Percentiles rank a stretch among this genome's conserved stretches.
Conservation (phyloP, 2,329 filamentous ascomycete species). For the Daldinia eschscholtzii region DNA sequence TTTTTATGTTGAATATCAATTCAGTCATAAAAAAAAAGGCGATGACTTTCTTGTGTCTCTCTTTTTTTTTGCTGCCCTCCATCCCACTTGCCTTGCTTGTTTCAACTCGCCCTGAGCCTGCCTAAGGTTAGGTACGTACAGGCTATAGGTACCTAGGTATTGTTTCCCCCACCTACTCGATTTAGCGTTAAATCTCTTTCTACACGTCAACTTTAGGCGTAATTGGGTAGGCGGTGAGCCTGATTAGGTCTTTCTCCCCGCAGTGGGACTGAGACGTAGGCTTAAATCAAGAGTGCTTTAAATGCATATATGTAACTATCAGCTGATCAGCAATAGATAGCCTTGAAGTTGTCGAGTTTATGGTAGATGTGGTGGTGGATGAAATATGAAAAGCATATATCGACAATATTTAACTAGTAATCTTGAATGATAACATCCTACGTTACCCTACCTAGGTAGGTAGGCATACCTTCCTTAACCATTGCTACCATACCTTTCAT, state of each 20-base stretch:
- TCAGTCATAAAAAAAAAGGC: slow-evolving; percentile 15
- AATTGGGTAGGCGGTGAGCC: slow-evolving; percentile 37
- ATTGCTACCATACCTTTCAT: background rate
- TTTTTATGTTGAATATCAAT: slow-evolving; percentile 27
- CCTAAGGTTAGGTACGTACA: background rate
- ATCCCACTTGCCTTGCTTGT: slow-evolving; percentile 20
- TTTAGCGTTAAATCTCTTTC: slow-evolving; percentile 39
- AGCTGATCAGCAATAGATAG: background rate
- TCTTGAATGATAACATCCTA: too few species aligned
- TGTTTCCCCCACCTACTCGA: slow-evolving; percentile 43
- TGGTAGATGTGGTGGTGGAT: too few species aligned
- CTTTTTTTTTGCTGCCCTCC: slow-evolving; percentile 24
- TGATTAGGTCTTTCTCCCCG: slow-evolving; percentile 14
- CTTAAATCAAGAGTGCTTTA: slow-evolving; percentile 4
- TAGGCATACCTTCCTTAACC: background rate
- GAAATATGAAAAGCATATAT: too few species aligned
- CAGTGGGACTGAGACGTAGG: slow-evolving; percentile 1
- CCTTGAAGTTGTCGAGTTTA: too few species aligned
- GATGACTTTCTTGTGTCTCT: slow-evolving; percentile 32
- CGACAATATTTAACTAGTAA: too few species aligned
- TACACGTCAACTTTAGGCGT: slow-evolving; percentile 33
- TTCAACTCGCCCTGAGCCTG: slow-evolving; percentile 11
- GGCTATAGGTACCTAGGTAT: background rate
- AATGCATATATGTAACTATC: slow-evolving; percentile 10
- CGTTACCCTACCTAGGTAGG: too few species aligned